A percentile compares a stretch with the other conserved stretches of the same genome.
phyloP scores from a whole-genome alignment of 306 rosid species.

The Dalbergia cochinchinensis region DNA sequence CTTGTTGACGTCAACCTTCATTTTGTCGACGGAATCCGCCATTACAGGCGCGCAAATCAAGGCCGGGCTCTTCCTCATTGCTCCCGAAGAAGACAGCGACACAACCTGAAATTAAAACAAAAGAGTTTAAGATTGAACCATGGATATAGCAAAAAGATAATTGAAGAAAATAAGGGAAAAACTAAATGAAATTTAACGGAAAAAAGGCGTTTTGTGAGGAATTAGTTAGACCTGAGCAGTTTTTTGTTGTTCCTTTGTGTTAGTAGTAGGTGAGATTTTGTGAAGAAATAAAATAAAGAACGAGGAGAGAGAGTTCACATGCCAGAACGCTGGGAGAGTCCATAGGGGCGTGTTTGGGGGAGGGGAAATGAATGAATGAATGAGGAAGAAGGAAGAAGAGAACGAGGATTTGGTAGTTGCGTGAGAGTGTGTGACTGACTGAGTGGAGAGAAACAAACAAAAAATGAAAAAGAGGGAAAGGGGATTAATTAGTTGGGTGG shows the following conservation, averaged over 20 bases:
- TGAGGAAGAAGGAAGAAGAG: neutral
- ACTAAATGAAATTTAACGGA: too few relatives aligned
- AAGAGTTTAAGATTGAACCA: too few relatives aligned
- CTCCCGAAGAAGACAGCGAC: slow-evolving; percentile 41
- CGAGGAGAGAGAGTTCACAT: neutral
- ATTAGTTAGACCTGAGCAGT: neutral
- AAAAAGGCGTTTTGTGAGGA: neutral
- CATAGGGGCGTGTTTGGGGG: neutral
- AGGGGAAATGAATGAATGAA: neutral
- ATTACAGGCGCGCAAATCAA: slow-evolving; percentile 69
- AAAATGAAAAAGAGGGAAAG: too few relatives aligned
- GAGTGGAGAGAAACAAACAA: too few relatives aligned
- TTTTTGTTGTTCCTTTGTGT: too few relatives aligned
- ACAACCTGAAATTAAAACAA: slow-evolving; percentile 47
- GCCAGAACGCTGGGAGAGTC: neutral
- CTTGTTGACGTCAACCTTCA: slow-evolving; percentile 53
- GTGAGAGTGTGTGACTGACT: too few relatives aligned
- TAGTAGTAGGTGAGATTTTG: too few relatives aligned
- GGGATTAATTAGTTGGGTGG: neutral
- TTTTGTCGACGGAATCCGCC: slow-evolving; percentile 60
- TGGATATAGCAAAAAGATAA: too few relatives aligned
- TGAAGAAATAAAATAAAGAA: too few relatives aligned
- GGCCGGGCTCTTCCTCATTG: slow-evolving; percentile 54
- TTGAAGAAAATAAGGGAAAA: too few relatives aligned
- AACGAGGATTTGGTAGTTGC: neutral